phyloP scores from a whole-genome alignment of 1,284 basidiomycete genomes.

The Rhodotorula sp. region DNA sequence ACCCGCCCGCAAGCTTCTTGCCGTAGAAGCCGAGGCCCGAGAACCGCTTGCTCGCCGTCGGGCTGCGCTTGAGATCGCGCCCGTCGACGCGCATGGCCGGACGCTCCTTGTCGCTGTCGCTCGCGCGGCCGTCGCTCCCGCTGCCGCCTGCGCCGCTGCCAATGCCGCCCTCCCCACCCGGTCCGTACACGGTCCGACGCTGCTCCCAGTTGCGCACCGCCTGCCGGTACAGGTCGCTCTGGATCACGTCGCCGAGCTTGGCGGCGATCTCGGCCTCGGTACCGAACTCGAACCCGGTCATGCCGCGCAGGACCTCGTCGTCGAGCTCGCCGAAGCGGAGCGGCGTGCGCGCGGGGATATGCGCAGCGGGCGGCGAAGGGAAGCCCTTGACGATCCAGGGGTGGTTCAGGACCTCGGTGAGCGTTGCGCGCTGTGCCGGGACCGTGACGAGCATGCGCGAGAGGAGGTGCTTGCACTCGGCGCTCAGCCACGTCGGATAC shows the following conservation, averaged over 20 bases:
- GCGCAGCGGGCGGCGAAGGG: constrained; percentile 73
- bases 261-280: constrained; percentile 79
- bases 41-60: constrained; percentile 59
- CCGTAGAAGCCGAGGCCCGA: constrained; percentile 95
- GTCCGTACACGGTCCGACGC: constrained; percentile 37
- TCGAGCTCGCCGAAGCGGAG: constrained; percentile 85
- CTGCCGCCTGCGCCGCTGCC: background rate
- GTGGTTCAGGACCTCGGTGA: constrained; percentile 84
- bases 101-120: constrained; percentile 28
- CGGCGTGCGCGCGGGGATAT: constrained; percentile 84
- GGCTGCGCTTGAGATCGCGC: constrained; percentile 42
- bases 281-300: constrained; percentile 98
- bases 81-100: constrained; percentile 38
- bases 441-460: constrained; percentile 96
- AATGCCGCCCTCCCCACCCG: constrained; percentile 28
- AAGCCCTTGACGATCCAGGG: constrained; percentile 95
- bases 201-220: constrained; percentile 51
- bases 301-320: constrained; percentile 77
- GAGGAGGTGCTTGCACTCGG: constrained; percentile 91
- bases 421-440: constrained; percentile 76
- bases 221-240: constrained; percentile 73
- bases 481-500: constrained; percentile 94
- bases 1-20: constrained; percentile 64
- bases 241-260: constrained; percentile 70
- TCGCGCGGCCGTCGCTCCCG: constrained; percentile 13